These are phyloP conservation scores for Saksenaea oblongispora DNA, from an alignment of 371 early-diverging fungal genomes.

Conservation along the genomic window DNA sequence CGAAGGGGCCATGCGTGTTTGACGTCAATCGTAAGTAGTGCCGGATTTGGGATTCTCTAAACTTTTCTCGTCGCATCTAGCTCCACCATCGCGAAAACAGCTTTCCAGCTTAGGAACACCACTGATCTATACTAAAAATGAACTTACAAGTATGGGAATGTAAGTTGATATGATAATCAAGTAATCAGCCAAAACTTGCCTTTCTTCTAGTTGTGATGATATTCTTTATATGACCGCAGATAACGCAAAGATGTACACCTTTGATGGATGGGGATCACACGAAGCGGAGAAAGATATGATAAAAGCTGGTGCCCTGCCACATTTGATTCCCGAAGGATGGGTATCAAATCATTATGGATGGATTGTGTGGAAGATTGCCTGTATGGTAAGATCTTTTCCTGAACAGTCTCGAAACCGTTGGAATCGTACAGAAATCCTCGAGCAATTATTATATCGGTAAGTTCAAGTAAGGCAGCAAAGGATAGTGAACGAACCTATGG, in stretches of 20 bases:
- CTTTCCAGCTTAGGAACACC: constrained; percentile 25
- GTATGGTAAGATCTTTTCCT: constrained; percentile 61
- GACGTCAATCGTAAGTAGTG: constrained; percentile 27
- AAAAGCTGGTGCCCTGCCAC: constrained; percentile 39
- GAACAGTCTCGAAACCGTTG: constrained; percentile 40
- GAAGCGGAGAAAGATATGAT: constrained; percentile 46
- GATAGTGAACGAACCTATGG: neutral
- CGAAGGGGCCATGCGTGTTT: constrained; percentile 25
- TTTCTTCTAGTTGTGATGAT: constrained; percentile 23
- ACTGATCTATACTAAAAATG: constrained; percentile 8
- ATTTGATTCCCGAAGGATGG: constrained; percentile 55
- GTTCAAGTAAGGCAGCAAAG: neutral
- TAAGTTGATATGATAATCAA: constrained; percentile 5
- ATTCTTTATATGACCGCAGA: constrained; percentile 33
- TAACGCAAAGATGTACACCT: constrained; percentile 28
- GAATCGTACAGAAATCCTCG: constrained; percentile 46
- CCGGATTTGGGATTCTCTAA: neutral
- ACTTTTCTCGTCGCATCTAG: neutral
- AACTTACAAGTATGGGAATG: constrained; percentile 22
- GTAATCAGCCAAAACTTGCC: neutral
- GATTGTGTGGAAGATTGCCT: constrained; percentile 78
- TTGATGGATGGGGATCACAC: constrained; percentile 47
- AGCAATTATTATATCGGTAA: constrained; percentile 65
- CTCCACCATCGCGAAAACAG: neutral
- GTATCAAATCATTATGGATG: constrained; percentile 70